phyloP scores from a whole-genome alignment of 176 grass and related monocot genomes.

The Melocanna baccifera region DNA sequence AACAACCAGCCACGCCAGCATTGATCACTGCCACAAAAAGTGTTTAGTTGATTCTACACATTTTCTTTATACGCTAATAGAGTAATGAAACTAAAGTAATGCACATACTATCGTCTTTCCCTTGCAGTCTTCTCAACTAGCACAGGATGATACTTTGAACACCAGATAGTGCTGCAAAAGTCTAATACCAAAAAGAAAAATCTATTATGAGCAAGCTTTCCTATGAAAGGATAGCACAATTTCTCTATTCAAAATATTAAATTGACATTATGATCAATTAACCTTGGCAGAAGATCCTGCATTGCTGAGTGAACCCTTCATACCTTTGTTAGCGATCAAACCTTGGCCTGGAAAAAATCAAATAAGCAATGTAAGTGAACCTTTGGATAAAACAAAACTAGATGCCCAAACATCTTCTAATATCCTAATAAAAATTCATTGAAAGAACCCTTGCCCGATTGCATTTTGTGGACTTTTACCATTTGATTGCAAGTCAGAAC shows the following conservation, averaged over 20 bases:
- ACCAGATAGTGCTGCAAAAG: constrained; percentile 83
- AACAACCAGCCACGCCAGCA: constrained; percentile 82
- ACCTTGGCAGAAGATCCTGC: constrained; percentile 93
- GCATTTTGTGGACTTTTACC: neutral
- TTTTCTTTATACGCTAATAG: constrained; percentile 6
- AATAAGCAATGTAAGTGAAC: constrained; percentile 10
- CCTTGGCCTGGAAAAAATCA: constrained; percentile 61
- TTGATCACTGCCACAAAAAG: constrained; percentile 56
- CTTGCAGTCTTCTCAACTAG: constrained; percentile 71
- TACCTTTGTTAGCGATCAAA: constrained; percentile 69
- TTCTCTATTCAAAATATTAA: constrained; percentile 14
- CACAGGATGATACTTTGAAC: constrained; percentile 89
- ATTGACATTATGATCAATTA: constrained; percentile 13
- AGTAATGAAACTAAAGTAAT: constrained; percentile 1
- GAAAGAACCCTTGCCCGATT: neutral
- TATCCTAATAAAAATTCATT: neutral
- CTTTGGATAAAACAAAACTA: constrained; percentile 8
- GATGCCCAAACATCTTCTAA: neutral
- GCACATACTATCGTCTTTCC: constrained; percentile 76
- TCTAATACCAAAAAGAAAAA: constrained; percentile 46
- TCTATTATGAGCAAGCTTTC: neutral
- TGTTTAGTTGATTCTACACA: constrained; percentile 18
- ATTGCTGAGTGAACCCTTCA: constrained; percentile 60
- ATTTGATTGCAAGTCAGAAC: neutral
- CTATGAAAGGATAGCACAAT: neutral